Evolutionary conservation across 192 early-diverging fungal species (phyloP), one percentile per base, ranked within the genome.

Genomic region (Mortierella antarctica): DNA sequence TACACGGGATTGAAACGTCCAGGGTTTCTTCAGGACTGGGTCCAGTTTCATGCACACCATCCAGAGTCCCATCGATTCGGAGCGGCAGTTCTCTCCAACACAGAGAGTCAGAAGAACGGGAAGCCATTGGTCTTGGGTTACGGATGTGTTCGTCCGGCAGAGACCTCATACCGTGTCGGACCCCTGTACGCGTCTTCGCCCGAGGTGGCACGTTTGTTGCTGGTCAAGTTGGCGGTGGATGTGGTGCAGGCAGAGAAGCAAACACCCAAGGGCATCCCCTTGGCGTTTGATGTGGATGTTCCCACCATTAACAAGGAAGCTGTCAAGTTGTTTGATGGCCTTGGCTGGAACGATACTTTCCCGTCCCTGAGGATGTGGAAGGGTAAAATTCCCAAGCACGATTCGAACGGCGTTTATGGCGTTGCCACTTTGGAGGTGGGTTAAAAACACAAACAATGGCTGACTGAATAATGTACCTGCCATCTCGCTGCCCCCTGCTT

Each of bases 321-420:
- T 5, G 51, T 65, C 31, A 60, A 71, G 40, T 18, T 65, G 13
- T 83, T 78, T 57, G 66, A 83, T 47, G 46, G 48, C 0, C 14
- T 77, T 0, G 67, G 59, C 4, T 78, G 74, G 82, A 60, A 64
- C 2, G 67, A 78, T 41, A 70, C 74, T 0, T 78, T 83, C 53
- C 69, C 82, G 5, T 62, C 10, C 2, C 17, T 78, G 62, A 76
- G 82, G 14, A 83, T 83, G 82, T 83, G 82, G 82, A 77, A 66
- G 57, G 82, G 82, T 20, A 64, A 57, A 9, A n/a, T 69, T 2
- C 82, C 82, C 11, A 57, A 69, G n/a, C 70, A 78, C 23, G 71
- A 83, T 78, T 57, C 66, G 61, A 58, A 66, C 42, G 74, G 74
- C 14, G 62, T 78, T 44, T 83, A 44, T 61, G 74, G 44, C 13